Percentiles rank a stretch among this genome's conserved stretches.
These are phyloP conservation scores for Medicago arabica DNA, from an alignment of 306 rosid genomes.

Conservation along the genomic window DNA sequence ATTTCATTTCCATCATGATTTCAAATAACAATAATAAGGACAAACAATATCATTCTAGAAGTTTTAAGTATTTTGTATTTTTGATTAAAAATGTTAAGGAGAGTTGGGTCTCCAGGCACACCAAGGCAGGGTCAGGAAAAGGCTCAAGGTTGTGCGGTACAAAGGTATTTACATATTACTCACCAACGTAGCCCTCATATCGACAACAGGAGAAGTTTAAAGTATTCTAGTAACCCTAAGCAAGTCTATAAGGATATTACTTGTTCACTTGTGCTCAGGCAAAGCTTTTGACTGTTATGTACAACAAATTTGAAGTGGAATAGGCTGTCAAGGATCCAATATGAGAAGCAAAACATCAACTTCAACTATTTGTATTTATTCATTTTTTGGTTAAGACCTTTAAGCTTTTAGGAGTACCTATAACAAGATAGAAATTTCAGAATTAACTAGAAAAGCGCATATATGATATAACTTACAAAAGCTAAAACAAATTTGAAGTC, in stretches of 20 bases:
- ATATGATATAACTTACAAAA: neutral
- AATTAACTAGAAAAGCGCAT: slow-evolving; percentile 14
- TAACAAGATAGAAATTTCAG: too few relatives aligned
- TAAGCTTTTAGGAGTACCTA: neutral
- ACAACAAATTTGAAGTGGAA: neutral
- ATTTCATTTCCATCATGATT: slow-evolving; percentile 38
- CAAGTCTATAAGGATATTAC: neutral
- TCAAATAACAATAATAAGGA: neutral
- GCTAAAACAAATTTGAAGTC: neutral
- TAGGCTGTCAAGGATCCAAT: neutral
- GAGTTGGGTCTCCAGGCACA: neutral
- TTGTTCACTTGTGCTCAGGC: neutral
- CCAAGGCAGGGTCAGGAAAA: too few relatives aligned
- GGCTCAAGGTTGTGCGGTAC: too few relatives aligned
- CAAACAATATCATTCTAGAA: slow-evolving; percentile 5
- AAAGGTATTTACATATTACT: too few relatives aligned
- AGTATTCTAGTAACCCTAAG: neutral
- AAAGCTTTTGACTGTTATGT: neutral
- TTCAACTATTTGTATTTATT: neutral
- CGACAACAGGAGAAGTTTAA: too few relatives aligned
- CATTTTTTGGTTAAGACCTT: neutral
- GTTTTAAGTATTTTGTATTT: neutral
- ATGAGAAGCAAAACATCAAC: slow-evolving; percentile 6
- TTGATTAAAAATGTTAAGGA: neutral
- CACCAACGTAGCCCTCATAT: too few relatives aligned